Base-by-base conservation (phyloP, 2,329 filamentous ascomycete genomes). In the Colletotrichum tanaceti region DNA sequence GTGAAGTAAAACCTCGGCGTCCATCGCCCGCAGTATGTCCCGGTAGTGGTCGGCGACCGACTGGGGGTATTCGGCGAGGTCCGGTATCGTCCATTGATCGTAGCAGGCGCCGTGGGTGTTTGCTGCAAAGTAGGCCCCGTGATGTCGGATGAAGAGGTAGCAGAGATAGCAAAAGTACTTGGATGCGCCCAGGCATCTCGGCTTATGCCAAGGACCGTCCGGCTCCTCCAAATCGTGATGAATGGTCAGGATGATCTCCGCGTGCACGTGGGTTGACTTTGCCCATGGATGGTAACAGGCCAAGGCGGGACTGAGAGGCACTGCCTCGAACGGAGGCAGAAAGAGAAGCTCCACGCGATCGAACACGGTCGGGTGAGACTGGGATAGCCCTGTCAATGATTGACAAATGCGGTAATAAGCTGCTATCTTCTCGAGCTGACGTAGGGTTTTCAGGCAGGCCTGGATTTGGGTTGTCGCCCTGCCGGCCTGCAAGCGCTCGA, bases 141-240 rank as follows among this genome's bases (percentile, higher is more conserved):
- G 70, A 32, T 65, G 68, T 47, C 60, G 52, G 43, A 71, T 57
- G 60, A 71, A 71, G 14, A 71, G 60, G 60, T 65, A 71, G 57
- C 70, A 71, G 44, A 71, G 64, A 24, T 71, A 71, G 52, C 70
- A 71, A 58, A 71, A 70, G 24, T 68, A 71, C 38, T 71, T 71
- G 22, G 70, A 71, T 9, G 70, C 70, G 20, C 70, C 70, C 9
- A 71, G 47, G 50, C 70, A 71, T 46, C 70, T 61, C 18, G 66
- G 66, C 28, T 28, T 44, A 20, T 66, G 50, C 66, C 66, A 69
- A 46, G 5, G 2, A 16, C 44, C n/a, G 16, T 20, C 44, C 11
- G 62, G 38, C 7, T 50, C 18, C 22, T 59, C 58, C 46, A 70
- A 20, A 16, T 71, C 70, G 43, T 71, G 70, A 52, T 70, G 68